Evolutionary conservation across 371 early-diverging fungal genomes (phyloP).

Genomic region (Quaeritorhiza haematococci): DNA sequence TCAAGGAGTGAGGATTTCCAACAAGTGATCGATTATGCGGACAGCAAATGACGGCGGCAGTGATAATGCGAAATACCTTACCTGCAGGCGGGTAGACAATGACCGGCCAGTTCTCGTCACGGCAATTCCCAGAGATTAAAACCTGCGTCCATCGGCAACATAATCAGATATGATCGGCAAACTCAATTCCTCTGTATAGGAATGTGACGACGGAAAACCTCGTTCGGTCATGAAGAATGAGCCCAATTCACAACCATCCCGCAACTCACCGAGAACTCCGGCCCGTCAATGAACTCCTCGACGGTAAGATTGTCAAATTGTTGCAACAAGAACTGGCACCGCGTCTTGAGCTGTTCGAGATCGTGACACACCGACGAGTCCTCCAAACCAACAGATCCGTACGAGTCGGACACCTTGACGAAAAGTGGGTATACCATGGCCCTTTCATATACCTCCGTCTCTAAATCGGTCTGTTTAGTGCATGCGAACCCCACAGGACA

Average conservation of each 20-base stretch:
- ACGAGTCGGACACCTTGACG: constrained; percentile 29
- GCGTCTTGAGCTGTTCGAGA: constrained; percentile 10
- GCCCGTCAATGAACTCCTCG: constrained; percentile 36
- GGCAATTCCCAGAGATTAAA: constrained; percentile 29
- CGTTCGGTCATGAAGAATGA: not conserved
- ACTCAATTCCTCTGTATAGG: not conserved
- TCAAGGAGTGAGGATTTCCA: too few species aligned
- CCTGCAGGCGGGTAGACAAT: constrained; percentile 31
- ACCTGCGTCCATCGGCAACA: too few species aligned
- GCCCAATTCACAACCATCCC: not conserved
- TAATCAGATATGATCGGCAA: not conserved
- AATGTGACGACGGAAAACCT: not conserved
- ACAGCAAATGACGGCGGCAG: not conserved
- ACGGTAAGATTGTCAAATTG: constrained; percentile 25
- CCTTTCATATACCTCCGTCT: constrained; percentile 16
- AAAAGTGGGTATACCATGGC: constrained; percentile 32
- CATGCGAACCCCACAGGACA: constrained; percentile 25
- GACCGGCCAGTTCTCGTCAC: constrained; percentile 22
- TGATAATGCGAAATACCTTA: not conserved
- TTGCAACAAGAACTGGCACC: constrained; percentile 11
- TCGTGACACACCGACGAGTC: constrained; percentile 23
- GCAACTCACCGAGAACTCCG: constrained; percentile 24
- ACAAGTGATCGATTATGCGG: not conserved
- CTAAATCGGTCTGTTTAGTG: constrained; percentile 15
- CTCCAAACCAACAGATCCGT: constrained; percentile 28